Percentiles rank a stretch among this genome's conserved stretches.
Conservation (phyloP, 2,329 filamentous ascomycete genomes). For the Fusarium abutilonis region DNA sequence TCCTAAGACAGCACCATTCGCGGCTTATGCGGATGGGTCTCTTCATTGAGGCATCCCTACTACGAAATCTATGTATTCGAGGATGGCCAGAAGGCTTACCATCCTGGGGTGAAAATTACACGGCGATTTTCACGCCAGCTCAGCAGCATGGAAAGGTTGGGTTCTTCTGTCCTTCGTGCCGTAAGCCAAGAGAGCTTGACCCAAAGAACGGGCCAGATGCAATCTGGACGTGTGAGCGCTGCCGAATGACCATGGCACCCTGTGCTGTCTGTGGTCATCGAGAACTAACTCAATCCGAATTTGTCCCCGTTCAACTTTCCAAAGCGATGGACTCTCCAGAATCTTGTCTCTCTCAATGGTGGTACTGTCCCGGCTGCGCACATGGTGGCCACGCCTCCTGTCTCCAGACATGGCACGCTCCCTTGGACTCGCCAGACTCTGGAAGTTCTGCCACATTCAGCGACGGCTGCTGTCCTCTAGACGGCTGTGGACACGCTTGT, state of each 20-base stretch:
- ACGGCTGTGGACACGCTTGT: constrained; percentile 72
- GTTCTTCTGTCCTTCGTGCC: constrained; percentile 65
- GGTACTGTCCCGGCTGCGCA: constrained; percentile 70
- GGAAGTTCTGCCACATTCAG: constrained; percentile 50
- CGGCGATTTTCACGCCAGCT: constrained; percentile 62
- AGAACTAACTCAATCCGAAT: constrained; percentile 57
- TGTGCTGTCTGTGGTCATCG: constrained; percentile 69
- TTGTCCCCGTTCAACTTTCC: constrained; percentile 48
- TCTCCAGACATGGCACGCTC: constrained; percentile 67
- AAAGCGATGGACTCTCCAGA: constrained; percentile 41
- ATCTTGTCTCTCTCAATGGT: constrained; percentile 61
- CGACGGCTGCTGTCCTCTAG: constrained; percentile 70
- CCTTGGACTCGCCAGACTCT: constrained; percentile 38
- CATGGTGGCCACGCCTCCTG: constrained; percentile 72
- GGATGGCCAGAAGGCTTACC: constrained; percentile 64
- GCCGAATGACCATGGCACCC: constrained; percentile 61
- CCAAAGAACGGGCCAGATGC: constrained; percentile 55
- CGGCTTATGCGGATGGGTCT: constrained; percentile 68
- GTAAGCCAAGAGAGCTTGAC: constrained; percentile 65
- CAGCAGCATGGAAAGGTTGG: constrained; percentile 65
- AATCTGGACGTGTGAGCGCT: constrained; percentile 69
- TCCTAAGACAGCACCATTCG: constrained; percentile 68
- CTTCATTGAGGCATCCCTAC: constrained; percentile 68
- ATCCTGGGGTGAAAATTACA: constrained; percentile 65
- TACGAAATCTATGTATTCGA: constrained; percentile 69